Percentiles rank a stretch among this genome's conserved stretches.
Conservation (phyloP, 73 alveolate species). For the Breviolum minutum region DNA sequence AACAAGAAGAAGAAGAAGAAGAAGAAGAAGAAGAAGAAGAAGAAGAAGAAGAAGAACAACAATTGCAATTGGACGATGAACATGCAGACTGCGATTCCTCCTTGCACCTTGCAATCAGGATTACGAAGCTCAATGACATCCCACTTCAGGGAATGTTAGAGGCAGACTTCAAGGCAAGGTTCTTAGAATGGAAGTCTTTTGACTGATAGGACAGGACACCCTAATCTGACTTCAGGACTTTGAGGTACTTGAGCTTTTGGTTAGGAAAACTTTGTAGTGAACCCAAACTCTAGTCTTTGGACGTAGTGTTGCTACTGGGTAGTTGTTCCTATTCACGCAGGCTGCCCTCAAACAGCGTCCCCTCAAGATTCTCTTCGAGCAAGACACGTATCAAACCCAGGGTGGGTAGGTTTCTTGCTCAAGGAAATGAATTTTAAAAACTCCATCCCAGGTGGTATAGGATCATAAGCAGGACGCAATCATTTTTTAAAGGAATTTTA, state of each 20-base stretch:
- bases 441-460: no score
- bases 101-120: neutral
- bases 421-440: no score
- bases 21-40: conserved; percentile 10
- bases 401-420: no score
- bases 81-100: no score
- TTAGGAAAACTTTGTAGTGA: no score
- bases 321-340: neutral
- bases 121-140: conserved; percentile 26
- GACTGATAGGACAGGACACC: neutral
- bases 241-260: neutral
- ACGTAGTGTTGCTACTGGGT: neutral
- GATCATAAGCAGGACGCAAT: no score
- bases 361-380: conserved; percentile 18
- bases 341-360: conserved; percentile 84
- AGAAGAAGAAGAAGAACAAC: neutral
- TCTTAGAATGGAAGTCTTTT: neutral
- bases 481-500: no score
- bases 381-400: neutral
- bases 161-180: conserved; percentile 40
- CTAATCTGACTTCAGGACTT: neutral
- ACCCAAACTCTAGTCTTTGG: neutral
- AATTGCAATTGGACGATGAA: neutral
- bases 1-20: neutral
- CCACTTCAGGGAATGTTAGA: conserved; percentile 24